phyloP scores from a whole-genome alignment of 257 asterid genomes.

The Solanum medicagineum region DNA sequence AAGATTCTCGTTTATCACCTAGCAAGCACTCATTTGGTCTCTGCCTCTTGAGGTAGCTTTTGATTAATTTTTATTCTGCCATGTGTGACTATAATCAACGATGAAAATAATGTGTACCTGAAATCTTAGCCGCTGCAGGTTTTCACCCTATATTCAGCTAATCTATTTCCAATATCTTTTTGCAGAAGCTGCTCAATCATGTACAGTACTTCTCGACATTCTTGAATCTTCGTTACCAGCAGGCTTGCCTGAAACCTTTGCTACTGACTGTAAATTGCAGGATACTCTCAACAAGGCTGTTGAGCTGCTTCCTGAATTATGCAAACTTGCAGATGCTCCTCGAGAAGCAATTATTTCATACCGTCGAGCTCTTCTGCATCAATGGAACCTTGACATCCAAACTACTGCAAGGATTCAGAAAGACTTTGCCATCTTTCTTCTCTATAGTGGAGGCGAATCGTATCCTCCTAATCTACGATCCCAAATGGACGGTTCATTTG shows the following conservation, averaged over 20 bases:
- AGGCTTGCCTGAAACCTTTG: constrained; percentile 79
- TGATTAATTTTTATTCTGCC: neutral
- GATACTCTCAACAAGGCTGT: constrained; percentile 75
- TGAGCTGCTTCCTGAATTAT: constrained; percentile 82
- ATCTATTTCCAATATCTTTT: constrained; percentile 21
- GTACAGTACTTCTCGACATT: constrained; percentile 77
- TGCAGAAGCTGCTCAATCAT: constrained; percentile 98
- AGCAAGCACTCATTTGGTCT: neutral
- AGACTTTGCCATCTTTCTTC: constrained; percentile 65
- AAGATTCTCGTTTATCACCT: neutral
- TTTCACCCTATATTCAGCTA: neutral
- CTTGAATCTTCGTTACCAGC: constrained; percentile 86
- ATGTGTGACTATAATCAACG: neutral
- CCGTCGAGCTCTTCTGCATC: constrained; percentile 80
- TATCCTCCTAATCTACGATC: constrained; percentile 57
- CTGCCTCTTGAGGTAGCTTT: neutral
- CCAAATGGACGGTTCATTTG: constrained; percentile 62
- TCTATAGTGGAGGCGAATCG: constrained; percentile 72
- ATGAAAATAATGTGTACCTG: neutral
- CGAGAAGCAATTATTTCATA: constrained; percentile 69
- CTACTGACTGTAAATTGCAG: constrained; percentile 77
- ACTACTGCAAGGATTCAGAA: constrained; percentile 64
- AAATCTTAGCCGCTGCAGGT: neutral
- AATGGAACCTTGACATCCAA: constrained; percentile 73
- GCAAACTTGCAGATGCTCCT: constrained; percentile 64